phyloP scores from a whole-genome alignment of 495 filamentous ascomycete species.

The Tetracladium setigerum region DNA sequence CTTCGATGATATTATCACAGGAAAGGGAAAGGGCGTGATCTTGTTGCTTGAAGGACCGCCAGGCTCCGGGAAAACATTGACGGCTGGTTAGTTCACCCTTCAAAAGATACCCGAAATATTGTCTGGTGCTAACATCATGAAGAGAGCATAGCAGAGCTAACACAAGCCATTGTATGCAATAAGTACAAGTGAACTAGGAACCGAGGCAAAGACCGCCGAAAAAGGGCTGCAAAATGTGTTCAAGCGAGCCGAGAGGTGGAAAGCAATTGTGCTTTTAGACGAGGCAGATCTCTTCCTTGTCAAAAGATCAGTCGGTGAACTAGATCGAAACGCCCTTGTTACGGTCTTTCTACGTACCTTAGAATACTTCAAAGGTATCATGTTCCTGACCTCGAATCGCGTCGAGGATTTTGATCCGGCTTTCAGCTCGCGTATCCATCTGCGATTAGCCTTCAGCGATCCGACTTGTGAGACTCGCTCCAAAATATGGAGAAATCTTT shows the following conservation, averaged over 20 bases:
- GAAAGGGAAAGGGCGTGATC: slow-evolving; percentile 69
- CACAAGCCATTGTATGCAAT: no score
- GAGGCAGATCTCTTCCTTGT: slow-evolving; percentile 42
- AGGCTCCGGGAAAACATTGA: slow-evolving; percentile 80
- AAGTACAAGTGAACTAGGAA: no score
- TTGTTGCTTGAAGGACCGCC: slow-evolving; percentile 68
- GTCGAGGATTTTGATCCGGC: slow-evolving; percentile 38
- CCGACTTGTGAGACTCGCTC: no score
- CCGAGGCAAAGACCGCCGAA: neutral
- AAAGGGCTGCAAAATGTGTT: slow-evolving; percentile 14
- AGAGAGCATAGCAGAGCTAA: no score
- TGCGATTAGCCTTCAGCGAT: no score
- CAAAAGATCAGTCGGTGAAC: slow-evolving; percentile 1
- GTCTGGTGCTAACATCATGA: no score
- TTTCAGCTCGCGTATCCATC: slow-evolving; percentile 44
- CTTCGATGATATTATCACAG: slow-evolving; percentile 72
- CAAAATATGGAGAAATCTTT: no score
- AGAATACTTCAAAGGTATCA: slow-evolving; percentile 16
- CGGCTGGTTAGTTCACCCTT: slow-evolving; percentile 54
- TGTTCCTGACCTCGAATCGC: slow-evolving; percentile 48
- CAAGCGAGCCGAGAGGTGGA: slow-evolving; percentile 40
- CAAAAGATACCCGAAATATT: no score
- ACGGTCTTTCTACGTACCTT: slow-evolving; percentile 3
- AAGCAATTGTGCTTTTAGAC: slow-evolving; percentile 45
- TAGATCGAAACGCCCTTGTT: slow-evolving; percentile 9